phyloP scores from a whole-genome alignment of 2,329 filamentous ascomycete genomes.

The Xylaria sp. region DNA sequence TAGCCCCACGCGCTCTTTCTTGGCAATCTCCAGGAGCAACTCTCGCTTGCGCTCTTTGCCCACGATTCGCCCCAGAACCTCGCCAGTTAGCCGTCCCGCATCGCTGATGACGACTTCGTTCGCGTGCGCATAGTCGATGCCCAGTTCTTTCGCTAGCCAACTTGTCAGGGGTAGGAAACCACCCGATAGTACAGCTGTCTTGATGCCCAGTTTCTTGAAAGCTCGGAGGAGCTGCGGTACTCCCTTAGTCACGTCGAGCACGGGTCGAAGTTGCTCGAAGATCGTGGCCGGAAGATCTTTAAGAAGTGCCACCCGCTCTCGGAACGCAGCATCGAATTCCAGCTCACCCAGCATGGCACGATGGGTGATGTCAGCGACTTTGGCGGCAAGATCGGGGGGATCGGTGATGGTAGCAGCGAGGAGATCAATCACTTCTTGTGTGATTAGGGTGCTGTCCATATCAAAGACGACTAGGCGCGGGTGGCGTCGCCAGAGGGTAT shows the following conservation, averaged over 20 bases:
- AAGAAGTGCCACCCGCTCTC: slow-evolving; percentile 81
- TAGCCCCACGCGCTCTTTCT: slow-evolving; percentile 71
- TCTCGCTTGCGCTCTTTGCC: slow-evolving; percentile 80
- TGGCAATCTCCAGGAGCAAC: slow-evolving; percentile 76
- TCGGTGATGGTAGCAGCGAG: slow-evolving; percentile 82
- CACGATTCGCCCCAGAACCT: slow-evolving; percentile 77
- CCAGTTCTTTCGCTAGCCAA: slow-evolving; percentile 84
- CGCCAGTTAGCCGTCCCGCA: slow-evolving; percentile 72
- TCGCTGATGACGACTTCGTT: slow-evolving; percentile 81
- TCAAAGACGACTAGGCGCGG: slow-evolving; percentile 94
- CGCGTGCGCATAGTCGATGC: slow-evolving; percentile 87
- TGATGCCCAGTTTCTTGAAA: slow-evolving; percentile 82
- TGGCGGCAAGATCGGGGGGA: slow-evolving; percentile 76
- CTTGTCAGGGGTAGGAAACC: slow-evolving; percentile 90
- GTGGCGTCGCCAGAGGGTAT: slow-evolving; percentile 79
- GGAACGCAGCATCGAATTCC: slow-evolving; percentile 87
- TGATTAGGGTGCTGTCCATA: slow-evolving; percentile 98
- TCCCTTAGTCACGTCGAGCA: slow-evolving; percentile 84
- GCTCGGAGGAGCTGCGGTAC: slow-evolving; percentile 78
- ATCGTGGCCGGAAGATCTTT: slow-evolving; percentile 82
- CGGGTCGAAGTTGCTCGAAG: slow-evolving; percentile 78
- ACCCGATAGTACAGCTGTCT: slow-evolving; percentile 90
- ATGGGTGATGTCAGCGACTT: slow-evolving; percentile 89
- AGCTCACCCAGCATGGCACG: slow-evolving; percentile 97
- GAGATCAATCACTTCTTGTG: slow-evolving; percentile 97